These are phyloP conservation scores for Fragaria ananassa DNA, from an alignment of 306 rosid genomes.

Conservation along the genomic window DNA sequence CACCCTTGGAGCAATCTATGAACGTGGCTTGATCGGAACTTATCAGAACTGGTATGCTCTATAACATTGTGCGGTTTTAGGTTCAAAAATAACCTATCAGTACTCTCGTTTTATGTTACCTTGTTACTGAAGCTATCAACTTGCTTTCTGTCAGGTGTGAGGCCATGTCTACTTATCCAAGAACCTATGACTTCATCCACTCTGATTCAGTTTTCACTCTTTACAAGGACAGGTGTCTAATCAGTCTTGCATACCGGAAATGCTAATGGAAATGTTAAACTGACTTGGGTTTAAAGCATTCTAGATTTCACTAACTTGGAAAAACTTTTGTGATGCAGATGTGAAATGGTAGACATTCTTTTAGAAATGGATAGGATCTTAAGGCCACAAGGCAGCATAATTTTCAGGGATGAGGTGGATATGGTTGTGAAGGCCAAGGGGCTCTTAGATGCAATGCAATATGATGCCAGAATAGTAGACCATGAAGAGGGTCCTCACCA, in stretches of 20 bases:
- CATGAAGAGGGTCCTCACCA: conserved; percentile 72
- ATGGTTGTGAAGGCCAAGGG: conserved; percentile 53
- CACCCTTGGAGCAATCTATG: conserved; percentile 81
- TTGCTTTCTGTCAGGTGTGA: conserved; percentile 65
- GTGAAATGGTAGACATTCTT: conserved; percentile 64
- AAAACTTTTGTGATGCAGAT: conserved; percentile 44
- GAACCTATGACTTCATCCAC: conserved; percentile 91
- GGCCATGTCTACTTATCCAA: conserved; percentile 94
- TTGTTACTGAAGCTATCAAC: conserved; percentile 12
- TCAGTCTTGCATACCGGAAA: background rate
- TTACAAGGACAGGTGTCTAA: conserved; percentile 61
- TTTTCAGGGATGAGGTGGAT: conserved; percentile 81
- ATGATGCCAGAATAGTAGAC: conserved; percentile 59
- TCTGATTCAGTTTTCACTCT: conserved; percentile 76
- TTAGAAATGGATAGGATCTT: conserved; percentile 87
- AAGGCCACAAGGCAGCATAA: conserved; percentile 69
- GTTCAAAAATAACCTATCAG: background rate
- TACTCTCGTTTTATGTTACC: background rate
- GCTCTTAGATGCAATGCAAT: conserved; percentile 62
- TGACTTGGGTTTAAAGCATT: background rate
- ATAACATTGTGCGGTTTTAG: background rate
- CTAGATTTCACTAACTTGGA: background rate
- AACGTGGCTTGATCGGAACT: conserved; percentile 89
- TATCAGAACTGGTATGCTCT: conserved; percentile 74
- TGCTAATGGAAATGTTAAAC: background rate